Base-by-base conservation (phyloP, 140 eudicot genomes). In the Bidens hawaiensis region DNA sequence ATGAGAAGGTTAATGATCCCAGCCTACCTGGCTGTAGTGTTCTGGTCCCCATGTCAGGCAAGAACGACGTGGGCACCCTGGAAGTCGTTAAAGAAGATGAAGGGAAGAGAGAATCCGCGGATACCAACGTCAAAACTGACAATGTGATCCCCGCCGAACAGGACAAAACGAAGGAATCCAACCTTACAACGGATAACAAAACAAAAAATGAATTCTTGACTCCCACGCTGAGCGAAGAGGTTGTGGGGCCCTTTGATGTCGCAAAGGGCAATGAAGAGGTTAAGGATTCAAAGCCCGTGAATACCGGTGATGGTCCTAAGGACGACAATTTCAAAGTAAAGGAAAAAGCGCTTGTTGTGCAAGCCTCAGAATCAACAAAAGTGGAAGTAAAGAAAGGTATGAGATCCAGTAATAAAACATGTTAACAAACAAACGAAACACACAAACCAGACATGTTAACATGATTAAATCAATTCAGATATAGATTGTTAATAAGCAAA, bases 361-460 rank as follows among this genome's bases (percentile, higher is more conserved):
- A 51, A 25, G 28, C 62, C 4, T 25, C 40, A 38, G 74, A 66
- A 46, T 49, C 56, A 14, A 51, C 49, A 28, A 60, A 47, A 56
- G 63, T 47, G 42, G 73, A 74, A 67, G 43, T 74, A 66, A 50
- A 48, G 16, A 59, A 36, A 74, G 78, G 78, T 74, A 58, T 14
- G 62, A 5, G 50, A 45, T 45, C 50, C 21, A 45, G 22, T 4
- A 45, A 15, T 45, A 45, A 45, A 45, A 33, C 40, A 7, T 53
- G 18, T n/a, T n/a, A n/a, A n/a, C n/a, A n/a, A n/a, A n/a, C n/a
- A n/a, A n/a, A n/a, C n/a, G n/a, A n/a, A n/a, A n/a, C n/a, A n/a
- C n/a, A n/a, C n/a, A n/a, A n/a, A n/a, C n/a, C n/a, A n/a, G n/a
- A n/a, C 45, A 38, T 38, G 45, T 38, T 38, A 38, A 38, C n/a